phyloP scores from a whole-genome alignment of 1,284 basidiomycete genomes.

The Testicularia cyperi region DNA sequence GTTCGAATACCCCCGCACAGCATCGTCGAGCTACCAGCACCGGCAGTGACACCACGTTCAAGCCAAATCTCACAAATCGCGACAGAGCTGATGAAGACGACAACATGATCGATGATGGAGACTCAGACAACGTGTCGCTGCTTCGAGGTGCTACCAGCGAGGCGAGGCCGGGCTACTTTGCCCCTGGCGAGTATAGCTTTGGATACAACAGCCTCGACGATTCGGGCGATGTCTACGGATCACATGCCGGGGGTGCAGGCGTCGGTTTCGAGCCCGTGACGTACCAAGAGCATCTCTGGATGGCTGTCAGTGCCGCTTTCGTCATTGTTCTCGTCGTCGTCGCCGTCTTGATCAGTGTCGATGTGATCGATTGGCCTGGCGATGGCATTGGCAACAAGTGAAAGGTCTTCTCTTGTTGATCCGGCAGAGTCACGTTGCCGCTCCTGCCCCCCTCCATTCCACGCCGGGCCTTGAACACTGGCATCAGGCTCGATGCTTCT shows the following conservation, averaged over 20 bases:
- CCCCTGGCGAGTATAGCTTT: conserved; percentile 15
- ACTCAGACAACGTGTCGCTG: not conserved
- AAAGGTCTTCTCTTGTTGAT: not conserved
- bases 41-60: no score
- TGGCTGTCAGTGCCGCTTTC: conserved; percentile 15
- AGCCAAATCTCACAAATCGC: no score
- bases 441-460: no score
- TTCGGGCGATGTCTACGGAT: not conserved
- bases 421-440: no score
- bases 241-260: conserved; percentile 7
- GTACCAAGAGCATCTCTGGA: conserved; percentile 24
- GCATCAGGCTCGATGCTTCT: no score
- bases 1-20: no score
- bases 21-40: no score
- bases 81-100: conserved; percentile 12
- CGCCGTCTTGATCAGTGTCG: conserved; percentile 39
- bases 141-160: conserved; percentile 9
- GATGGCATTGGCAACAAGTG: conserved; percentile 32
- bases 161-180: conserved; percentile 11
- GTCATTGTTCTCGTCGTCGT: conserved; percentile 20
- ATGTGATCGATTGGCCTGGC: conserved; percentile 45
- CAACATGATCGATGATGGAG: conserved; percentile 16
- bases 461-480: no score
- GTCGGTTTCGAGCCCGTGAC: conserved; percentile 29
- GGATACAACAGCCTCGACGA: conserved; percentile 17